These are phyloP conservation scores for Acorus gramineus DNA, from an alignment of 106 monocot genomes.

Conservation along the genomic window DNA sequence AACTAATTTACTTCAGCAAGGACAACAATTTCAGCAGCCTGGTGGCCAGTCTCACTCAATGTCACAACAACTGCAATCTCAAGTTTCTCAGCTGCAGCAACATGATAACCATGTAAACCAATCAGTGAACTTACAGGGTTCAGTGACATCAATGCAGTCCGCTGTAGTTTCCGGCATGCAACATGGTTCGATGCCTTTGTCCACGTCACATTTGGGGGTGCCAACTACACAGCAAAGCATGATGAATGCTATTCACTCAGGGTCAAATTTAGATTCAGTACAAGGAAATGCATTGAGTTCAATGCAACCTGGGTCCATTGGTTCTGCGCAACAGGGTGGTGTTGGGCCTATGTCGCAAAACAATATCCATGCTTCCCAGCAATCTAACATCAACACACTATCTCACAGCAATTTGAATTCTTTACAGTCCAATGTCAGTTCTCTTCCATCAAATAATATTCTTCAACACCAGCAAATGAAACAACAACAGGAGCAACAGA, in stretches of 20 bases:
- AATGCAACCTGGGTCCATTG: constrained; percentile 38
- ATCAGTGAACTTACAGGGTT: constrained; percentile 39
- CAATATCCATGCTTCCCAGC: constrained; percentile 32
- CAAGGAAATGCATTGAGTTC: constrained; percentile 43
- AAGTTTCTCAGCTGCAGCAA: constrained; percentile 46
- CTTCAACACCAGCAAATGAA: constrained; percentile 27
- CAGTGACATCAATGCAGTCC: constrained; percentile 32
- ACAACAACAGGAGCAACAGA: constrained; percentile 25
- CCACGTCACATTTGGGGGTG: constrained; percentile 22
- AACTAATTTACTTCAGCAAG: constrained; percentile 22
- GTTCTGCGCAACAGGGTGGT: constrained; percentile 38
- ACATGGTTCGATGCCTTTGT: constrained; percentile 34
- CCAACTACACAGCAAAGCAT: constrained; percentile 31
- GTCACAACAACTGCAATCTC: constrained; percentile 41
- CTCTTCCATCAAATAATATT: constrained; percentile 36
- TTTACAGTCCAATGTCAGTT: constrained; percentile 28
- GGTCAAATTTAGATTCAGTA: constrained; percentile 27
- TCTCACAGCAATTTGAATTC: constrained; percentile 28
- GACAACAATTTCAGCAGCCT: constrained; percentile 49
- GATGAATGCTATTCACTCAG: constrained; percentile 25
- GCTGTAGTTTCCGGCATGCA: constrained; percentile 26
- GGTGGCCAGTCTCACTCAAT: constrained; percentile 23
- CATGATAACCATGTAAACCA: constrained; percentile 54
- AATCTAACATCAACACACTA: constrained; percentile 28
- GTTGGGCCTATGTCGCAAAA: constrained; percentile 40